These are phyloP conservation scores for Raffaelea deltoideospora DNA, from an alignment of 2,329 filamentous ascomycete species.

Conservation along the genomic window DNA sequence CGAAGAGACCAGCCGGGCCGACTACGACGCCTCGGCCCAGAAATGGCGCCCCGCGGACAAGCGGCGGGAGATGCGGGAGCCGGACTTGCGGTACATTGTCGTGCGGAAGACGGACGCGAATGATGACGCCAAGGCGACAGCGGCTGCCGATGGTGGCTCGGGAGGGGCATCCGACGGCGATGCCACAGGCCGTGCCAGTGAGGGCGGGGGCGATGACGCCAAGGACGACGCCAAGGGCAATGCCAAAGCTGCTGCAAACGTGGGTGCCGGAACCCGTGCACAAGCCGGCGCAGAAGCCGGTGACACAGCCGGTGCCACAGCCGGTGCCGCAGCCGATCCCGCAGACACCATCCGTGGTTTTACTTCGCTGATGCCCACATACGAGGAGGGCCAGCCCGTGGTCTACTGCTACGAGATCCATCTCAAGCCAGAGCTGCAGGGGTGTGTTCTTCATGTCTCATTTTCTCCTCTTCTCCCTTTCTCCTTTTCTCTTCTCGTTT, in stretches of 20 bases:
- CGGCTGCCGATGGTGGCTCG: background rate
- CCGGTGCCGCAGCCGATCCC: too few species aligned
- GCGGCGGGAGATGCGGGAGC: constrained; percentile 50
- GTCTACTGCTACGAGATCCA: constrained; percentile 73
- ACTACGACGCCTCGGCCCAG: constrained; percentile 45
- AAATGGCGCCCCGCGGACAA: constrained; percentile 52
- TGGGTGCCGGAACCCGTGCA: too few species aligned
- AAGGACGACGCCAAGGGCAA: background rate
- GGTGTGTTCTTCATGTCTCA: constrained; percentile 22
- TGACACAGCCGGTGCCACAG: constrained; percentile 8
- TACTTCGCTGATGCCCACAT: constrained; percentile 56
- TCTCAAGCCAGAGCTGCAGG: constrained; percentile 37
- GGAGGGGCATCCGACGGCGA: too few species aligned
- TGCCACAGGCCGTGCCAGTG: too few species aligned
- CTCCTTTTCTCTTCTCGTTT: background rate
- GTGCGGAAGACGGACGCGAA: constrained; percentile 17
- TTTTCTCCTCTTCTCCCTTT: background rate
- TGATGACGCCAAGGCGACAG: background rate
- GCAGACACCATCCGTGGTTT: constrained; percentile 38
- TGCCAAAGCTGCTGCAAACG: too few species aligned
- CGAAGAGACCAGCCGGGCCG: constrained; percentile 43
- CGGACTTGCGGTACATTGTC: constrained; percentile 54
- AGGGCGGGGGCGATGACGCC: background rate
- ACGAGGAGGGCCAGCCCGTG: constrained; percentile 49
- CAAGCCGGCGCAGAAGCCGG: too few species aligned